Evolutionary conservation across 805 yeast genomes (phyloP), one percentile per base, ranked within the genome.

Genomic region (Metschnikowia colocasiae): DNA sequence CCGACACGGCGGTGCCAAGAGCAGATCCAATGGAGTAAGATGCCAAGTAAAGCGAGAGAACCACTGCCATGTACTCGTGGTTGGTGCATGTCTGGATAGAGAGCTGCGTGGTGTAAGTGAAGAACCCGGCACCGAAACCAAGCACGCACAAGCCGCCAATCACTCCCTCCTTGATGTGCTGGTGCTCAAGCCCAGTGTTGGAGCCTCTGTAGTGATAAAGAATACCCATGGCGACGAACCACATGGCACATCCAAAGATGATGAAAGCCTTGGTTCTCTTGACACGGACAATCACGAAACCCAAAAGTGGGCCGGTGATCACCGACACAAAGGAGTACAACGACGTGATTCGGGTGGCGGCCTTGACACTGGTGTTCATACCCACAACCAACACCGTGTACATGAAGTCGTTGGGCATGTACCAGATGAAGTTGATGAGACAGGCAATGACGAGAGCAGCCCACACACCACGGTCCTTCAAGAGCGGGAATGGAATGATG

Each of bases 41-140:
- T 2, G 88, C 72, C 54, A 80, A 69, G 64, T 78, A 80, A 34
- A 82, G 62, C 1, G 87, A 74, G 37, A 82, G 75, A 29, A 79
- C 74, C 40, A 79, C 75, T 9, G 86, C 87, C 81, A 83, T 76
- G 63, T 78, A 74, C 58, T 79, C 83, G 63, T 83, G 90, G 53
- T 69, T 75, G 30, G 80, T 75, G 47, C 78, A 70, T 0, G 87
- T 71, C 59, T 79, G 81, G 51, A 81, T 75, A 36, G 85, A 75
- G 5, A 80, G 80, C 59, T 81, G 85, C 9, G 81, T 72, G 4
- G 85, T 74, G 57, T 81, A 82, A 13, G 85, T 80, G 70, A 83
- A 81, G 62, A 84, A 78, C 15, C 87, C 87, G 37, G 87, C 87
- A 56, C 88, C 90, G 48, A 85, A 75, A 55, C 91, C 91, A 53